Evolutionary conservation across 768 basidiomycete genomes (phyloP), one percentile per base, ranked within the genome.

Genomic region (Boletus vermiculosoides): DNA sequence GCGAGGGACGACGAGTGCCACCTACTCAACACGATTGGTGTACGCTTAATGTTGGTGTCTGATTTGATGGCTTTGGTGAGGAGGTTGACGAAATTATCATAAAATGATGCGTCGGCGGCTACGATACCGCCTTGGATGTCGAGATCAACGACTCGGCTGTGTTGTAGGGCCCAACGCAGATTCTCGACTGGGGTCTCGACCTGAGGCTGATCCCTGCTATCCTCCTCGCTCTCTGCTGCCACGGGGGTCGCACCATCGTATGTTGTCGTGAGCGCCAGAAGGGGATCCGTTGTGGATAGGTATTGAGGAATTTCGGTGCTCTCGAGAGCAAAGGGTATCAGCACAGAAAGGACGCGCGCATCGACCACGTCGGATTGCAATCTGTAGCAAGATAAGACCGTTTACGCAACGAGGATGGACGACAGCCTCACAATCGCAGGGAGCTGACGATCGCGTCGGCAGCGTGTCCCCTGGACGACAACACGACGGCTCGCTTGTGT

Each of bases 61-160:
- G 57, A 50, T 50, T 47, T 58, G 23, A 79, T 81, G 23, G 86
- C 83, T 67, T 86, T 90, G 42, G 79, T 77, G 57, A 93, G 76
- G 50, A 90, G 66, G 54, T 92, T 90, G 66, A 90, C 86, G 31
- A 94, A 80, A 0, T 73, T 77, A 52, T 92, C 90, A 72, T 80
- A 82, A 28, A 81, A 76, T 4, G 80, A 75, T 13, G 80, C 66
- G 50, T 84, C 82, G 25, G 59, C 49, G 7, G 66, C 68, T 5
- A 80, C 77, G 48, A 88, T 74, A 46, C 78, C 77, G 30, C 77
- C 76, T 57, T 81, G 77, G 48, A 92, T 77, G 63, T 89, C 83
- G 58, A 94, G 81, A 64, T 92, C 89, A 25, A 94, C 80, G 18
- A 83, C 81, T 52, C 78, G 78, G 41, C 82, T 85, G 48, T 78